Conservation (phyloP, 257 asterid species). For the Plantago elongata region DNA sequence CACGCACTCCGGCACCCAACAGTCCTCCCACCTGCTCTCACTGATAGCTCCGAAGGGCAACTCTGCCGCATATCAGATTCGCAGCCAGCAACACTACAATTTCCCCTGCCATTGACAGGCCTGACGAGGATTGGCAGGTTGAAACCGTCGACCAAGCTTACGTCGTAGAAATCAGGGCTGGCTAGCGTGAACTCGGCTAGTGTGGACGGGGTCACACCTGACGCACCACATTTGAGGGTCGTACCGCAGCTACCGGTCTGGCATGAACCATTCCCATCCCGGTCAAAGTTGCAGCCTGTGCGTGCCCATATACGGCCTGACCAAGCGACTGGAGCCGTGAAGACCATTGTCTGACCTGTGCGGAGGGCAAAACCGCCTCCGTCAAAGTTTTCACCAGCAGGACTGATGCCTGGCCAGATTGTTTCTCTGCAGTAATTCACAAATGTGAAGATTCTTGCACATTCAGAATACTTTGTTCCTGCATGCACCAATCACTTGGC, state of each 20-base stretch:
- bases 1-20: conserved; percentile 88
- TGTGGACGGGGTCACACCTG: conserved; percentile 73
- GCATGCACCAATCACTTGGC: conserved; percentile 10
- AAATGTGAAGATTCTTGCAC: conserved; percentile 71
- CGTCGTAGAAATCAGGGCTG: conserved; percentile 63
- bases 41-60: conserved; percentile 69
- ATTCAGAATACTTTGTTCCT: conserved; percentile 41
- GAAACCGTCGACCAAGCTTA: conserved; percentile 90
- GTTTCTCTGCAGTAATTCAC: conserved; percentile 73
- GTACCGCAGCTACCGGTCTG: conserved; percentile 76
- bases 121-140: conserved; percentile 67
- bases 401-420: conserved; percentile 72
- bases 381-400: conserved; percentile 61
- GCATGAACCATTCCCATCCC: conserved; percentile 65
- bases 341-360: conserved; percentile 48
- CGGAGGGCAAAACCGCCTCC: conserved; percentile 79
- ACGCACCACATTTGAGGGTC: conserved; percentile 46
- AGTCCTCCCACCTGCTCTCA: conserved; percentile 41
- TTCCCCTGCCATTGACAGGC: conserved; percentile 66
- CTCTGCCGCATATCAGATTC: conserved; percentile 47
- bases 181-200: conserved; percentile 88
- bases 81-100: conserved; percentile 81
- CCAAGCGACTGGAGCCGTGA: conserved; percentile 75
- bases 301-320: conserved; percentile 89
- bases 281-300: conserved; percentile 81